These are phyloP conservation scores for Xylaria sp. DNA, from an alignment of 495 filamentous ascomycete genomes.

Conservation along the genomic window DNA sequence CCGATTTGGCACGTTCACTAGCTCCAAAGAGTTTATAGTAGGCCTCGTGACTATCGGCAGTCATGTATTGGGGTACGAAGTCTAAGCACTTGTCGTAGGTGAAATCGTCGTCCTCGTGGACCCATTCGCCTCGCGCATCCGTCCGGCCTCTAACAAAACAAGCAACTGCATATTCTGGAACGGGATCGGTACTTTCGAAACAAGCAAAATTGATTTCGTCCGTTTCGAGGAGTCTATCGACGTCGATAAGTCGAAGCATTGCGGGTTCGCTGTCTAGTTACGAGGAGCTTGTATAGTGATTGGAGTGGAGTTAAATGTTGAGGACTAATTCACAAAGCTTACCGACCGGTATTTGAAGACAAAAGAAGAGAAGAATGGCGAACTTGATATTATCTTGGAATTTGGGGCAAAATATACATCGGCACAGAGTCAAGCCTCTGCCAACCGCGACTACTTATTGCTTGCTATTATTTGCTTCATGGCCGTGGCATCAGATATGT, in stretches of 20 bases:
- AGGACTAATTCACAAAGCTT: not conserved
- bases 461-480: not conserved
- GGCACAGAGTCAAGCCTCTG: too few relatives aligned
- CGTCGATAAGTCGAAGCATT: conserved; percentile 1
- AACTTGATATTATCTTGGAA: not conserved
- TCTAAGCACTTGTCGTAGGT: not conserved
- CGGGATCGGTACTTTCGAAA: too few relatives aligned
- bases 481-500: too few relatives aligned
- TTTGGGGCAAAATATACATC: not conserved
- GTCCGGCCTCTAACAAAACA: not conserved
- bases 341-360: not conserved
- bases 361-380: not conserved
- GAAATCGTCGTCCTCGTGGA: not conserved
- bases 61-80: not conserved
- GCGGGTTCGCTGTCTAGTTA: not conserved
- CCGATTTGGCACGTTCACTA: too few relatives aligned
- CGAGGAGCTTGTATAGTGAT: not conserved
- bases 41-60: not conserved
- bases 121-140: not conserved
- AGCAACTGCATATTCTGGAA: not conserved
- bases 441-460: not conserved
- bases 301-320: not conserved
- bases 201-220: not conserved
- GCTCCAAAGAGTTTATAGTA: not conserved
- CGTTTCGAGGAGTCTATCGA: not conserved